Evolutionary conservation across 2,329 filamentous ascomycete species (phyloP).

Genomic region (Neopestalotiopsis sp.): DNA sequence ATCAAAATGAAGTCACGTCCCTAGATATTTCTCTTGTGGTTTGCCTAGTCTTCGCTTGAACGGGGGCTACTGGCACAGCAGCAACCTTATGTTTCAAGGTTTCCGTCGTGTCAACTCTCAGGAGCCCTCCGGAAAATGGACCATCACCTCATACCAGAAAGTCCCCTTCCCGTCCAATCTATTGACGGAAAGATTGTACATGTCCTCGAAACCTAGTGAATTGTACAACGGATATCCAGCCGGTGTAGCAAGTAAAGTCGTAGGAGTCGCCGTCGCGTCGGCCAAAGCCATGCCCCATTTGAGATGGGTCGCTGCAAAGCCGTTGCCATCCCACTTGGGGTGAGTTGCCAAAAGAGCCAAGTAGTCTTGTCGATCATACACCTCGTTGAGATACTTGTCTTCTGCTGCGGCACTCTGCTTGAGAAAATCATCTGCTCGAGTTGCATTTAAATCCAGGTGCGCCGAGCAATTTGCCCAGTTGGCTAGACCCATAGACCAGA

Average conservation of each 20-base stretch:
- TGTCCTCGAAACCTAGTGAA: background rate
- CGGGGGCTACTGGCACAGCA: too few species aligned
- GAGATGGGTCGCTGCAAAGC: conserved; percentile 10
- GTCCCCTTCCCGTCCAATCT: conserved; percentile 7
- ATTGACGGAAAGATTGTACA: conserved; percentile 4
- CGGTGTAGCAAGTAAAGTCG: background rate
- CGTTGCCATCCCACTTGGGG: conserved; percentile 15
- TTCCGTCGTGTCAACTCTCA: too few species aligned
- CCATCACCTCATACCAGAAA: conserved; percentile 7
- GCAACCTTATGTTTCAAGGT: too few species aligned
- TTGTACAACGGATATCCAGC: conserved; percentile 11
- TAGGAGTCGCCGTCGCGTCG: background rate
- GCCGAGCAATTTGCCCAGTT: conserved; percentile 3
- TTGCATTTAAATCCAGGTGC: conserved; percentile 6
- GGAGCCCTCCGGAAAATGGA: background rate
- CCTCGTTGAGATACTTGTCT: conserved; percentile 11
- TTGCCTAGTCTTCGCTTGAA: too few species aligned
- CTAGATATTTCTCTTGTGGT: too few species aligned
- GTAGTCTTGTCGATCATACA: conserved; percentile 6
- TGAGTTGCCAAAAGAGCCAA: conserved; percentile 9
- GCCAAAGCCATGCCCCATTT: conserved; percentile 12
- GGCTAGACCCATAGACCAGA: background rate
- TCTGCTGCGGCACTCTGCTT: background rate
- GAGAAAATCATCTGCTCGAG: background rate
- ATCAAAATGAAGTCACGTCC: too few species aligned